Percentiles rank a stretch among this genome's conserved stretches.
Conservation (phyloP, 495 filamentous ascomycete species). For the Astrothelium macrocarpum region DNA sequence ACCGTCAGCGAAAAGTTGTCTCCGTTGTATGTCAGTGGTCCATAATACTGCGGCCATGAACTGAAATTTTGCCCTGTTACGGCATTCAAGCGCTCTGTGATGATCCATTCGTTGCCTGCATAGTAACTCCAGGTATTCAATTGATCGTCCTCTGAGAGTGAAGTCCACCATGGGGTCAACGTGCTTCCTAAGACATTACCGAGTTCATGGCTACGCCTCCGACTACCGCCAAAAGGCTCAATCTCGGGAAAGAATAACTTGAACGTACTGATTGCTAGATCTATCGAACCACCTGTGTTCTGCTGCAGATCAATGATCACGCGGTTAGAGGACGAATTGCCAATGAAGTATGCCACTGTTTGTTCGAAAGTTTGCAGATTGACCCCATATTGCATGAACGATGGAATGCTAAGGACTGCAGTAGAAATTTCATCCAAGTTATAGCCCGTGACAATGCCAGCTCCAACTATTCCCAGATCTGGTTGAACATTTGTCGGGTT, state of each 20-base stretch:
- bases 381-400: neutral
- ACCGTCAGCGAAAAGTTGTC: conserved; percentile 38
- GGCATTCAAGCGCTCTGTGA: conserved; percentile 36
- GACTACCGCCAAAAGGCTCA: conserved; percentile 37
- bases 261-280: conserved; percentile 39
- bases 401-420: neutral
- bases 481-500: neutral
- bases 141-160: conserved; percentile 9
- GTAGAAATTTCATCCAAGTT: neutral
- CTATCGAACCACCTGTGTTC: conserved; percentile 43
- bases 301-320: conserved; percentile 45
- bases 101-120: conserved; percentile 34
- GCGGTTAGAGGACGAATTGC: conserved; percentile 29
- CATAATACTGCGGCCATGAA: conserved; percentile 46
- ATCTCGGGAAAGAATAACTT: conserved; percentile 44
- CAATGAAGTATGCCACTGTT: conserved; percentile 38
- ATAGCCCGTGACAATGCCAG: neutral
- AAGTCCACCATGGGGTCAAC: conserved; percentile 29
- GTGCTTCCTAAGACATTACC: conserved; percentile 37
- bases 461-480: neutral
- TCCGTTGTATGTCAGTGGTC: conserved; percentile 35
- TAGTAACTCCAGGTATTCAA: neutral
- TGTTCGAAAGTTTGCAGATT: conserved; percentile 29
- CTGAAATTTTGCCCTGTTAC: conserved; percentile 38
- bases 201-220: conserved; percentile 34